Conservation (phyloP, 75 land plant genomes). For the Chamaecyparis obtusa region DNA sequence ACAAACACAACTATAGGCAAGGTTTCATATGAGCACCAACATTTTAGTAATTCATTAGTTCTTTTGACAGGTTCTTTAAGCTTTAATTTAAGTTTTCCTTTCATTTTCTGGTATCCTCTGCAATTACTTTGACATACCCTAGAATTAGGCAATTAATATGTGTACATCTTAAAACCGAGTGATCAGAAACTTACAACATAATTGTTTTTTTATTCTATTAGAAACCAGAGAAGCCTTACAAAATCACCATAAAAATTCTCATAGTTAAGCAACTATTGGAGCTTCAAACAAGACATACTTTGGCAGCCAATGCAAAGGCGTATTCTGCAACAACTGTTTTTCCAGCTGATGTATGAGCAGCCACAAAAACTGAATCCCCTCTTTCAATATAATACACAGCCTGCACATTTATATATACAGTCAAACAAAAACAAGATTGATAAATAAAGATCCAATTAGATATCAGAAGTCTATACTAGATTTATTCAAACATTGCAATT, state of each 20-base stretch:
- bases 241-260: background rate
- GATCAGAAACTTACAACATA: background rate
- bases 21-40: no score
- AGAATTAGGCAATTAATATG: background rate
- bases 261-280: background rate
- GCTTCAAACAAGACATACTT: constrained; percentile 39
- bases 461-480: background rate
- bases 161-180: background rate
- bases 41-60: no score
- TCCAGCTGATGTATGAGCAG: constrained; percentile 99
- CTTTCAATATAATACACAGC: constrained; percentile 93
- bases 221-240: background rate
- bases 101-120: no score
- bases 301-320: constrained; percentile 97
- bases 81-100: no score
- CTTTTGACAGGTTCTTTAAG: no score
- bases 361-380: constrained; percentile 98
- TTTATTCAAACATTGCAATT: background rate
- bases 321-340: constrained; percentile 99
- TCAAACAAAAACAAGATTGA: background rate
- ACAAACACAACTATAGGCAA: no score
- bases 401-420: constrained; percentile 32
- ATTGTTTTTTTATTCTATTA: background rate
- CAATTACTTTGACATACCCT: background rate
- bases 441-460: background rate